Evolutionary conservation across 768 basidiomycete species (phyloP), one percentile per base, ranked within the genome.

Genomic region (Collybiopsis confluens): DNA sequence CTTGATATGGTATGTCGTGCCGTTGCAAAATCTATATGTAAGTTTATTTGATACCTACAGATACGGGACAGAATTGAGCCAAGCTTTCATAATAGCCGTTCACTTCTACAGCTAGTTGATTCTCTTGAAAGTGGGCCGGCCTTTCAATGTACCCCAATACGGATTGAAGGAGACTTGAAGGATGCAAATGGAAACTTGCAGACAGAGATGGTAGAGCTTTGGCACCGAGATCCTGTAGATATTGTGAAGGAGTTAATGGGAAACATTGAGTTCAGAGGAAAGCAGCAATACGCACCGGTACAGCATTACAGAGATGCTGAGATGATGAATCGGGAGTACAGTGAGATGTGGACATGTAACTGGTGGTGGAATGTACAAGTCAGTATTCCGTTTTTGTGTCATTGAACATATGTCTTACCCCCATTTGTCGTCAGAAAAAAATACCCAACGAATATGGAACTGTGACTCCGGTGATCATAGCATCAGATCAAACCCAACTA

Each of bases 401-500:
- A n/a, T n/a, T 50, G 20, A 16, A 16, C 28, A 44, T 20, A 42
- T 7, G 6, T 44, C 16, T 15, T 13, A 30, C 23, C 42, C 45
- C 8, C 23, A 40, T 8, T 42, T 26, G 10, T 10, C 16, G 18
- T 28, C 27, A 23, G 40, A 49, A 54, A 42, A 27, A 35, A 49
- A 49, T 38, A 37, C 56, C 44, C n/a, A n/a, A n/a, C 5, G 44
- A 45, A 26, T 11, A 16, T 54, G 60, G 62, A 0, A 52, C 62
- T 13, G 24, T 66, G 3, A 60, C 61, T 0, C 68, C 67, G 0
- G 33, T 71, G 1, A 70, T 72, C n/a, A 40, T 72, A 6, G 54
- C 66, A 0, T 68, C 68, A 0, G 71, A 73, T 57, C 69, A 70
- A 45, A 73, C 67, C 1, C 37, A 58, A 24, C 61, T 73, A 1